phyloP scores from a whole-genome alignment of 1,284 basidiomycete genomes.

The Schizophyllum commune region DNA sequence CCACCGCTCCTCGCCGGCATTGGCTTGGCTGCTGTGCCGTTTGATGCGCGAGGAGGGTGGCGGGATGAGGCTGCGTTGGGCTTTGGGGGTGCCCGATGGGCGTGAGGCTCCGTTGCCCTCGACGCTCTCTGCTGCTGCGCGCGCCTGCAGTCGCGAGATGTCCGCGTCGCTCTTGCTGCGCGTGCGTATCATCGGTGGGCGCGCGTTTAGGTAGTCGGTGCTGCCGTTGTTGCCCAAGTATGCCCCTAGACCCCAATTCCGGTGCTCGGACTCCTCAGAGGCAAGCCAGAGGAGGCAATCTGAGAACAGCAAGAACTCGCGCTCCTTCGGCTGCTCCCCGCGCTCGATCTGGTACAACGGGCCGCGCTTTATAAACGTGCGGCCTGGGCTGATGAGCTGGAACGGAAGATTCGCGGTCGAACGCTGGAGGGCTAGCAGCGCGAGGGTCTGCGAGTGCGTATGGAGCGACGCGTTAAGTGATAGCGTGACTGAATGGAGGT shows the following conservation, averaged over 20 bases:
- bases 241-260: conserved; percentile 20
- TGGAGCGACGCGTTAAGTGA: conserved; percentile 75
- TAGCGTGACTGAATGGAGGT: conserved; percentile 49
- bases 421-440: conserved; percentile 69
- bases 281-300: conserved; percentile 77
- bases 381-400: conserved; percentile 69
- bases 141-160: conserved; percentile 21
- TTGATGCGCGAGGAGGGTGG: background rate
- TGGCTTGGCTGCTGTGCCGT: conserved; percentile 13
- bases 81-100: background rate
- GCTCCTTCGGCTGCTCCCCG: conserved; percentile 41
- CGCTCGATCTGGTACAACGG: conserved; percentile 48
- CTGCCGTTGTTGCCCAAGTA: conserved; percentile 12
- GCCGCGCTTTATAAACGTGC: conserved; percentile 67
- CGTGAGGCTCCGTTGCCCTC: conserved; percentile 1
- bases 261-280: conserved; percentile 30
- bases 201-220: conserved; percentile 1
- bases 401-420: conserved; percentile 69
- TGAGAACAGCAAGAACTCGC: conserved; percentile 75
- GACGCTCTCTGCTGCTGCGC: background rate
- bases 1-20: conserved; percentile 48
- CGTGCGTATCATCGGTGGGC: conserved; percentile 33
- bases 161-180: conserved; percentile 60
- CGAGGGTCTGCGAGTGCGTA: conserved; percentile 66
- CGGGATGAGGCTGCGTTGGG: background rate